Percentiles rank a stretch among this genome's conserved stretches.
phyloP scores from a whole-genome alignment of 441 rosid genomes.

The Gossypium davidsonii region DNA sequence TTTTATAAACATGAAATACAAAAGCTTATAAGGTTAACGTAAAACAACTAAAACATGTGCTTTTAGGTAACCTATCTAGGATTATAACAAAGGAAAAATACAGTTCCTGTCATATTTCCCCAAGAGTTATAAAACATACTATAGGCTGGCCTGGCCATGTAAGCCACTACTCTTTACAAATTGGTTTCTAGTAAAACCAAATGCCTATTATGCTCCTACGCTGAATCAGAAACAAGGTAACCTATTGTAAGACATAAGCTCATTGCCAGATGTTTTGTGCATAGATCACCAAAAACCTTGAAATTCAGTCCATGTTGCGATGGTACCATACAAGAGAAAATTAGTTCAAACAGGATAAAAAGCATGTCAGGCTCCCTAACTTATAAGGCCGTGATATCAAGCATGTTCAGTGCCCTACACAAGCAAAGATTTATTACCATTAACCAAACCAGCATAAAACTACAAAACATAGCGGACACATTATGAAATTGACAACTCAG shows the following conservation, averaged over 20 bases:
- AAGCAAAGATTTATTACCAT: background rate
- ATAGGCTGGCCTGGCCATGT: background rate
- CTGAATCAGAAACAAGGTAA: slow-evolving; percentile 6
- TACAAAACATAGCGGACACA: background rate
- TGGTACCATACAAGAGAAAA: background rate
- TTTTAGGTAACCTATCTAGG: background rate
- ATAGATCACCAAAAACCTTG: background rate
- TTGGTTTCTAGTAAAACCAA: slow-evolving; percentile 2
- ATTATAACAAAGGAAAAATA: background rate
- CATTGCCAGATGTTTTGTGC: background rate
- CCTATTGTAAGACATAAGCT: background rate
- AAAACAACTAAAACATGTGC: background rate
- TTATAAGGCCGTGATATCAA: background rate
- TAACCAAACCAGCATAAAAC: background rate
- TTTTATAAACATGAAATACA: background rate
- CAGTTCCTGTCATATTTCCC: background rate
- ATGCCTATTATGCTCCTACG: background rate
- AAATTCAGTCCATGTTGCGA: background rate
- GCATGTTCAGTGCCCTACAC: background rate
- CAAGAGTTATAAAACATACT: background rate
- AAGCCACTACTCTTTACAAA: background rate
- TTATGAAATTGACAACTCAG: background rate
- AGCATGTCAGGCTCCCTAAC: slow-evolving; percentile 2
- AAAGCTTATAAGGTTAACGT: background rate
- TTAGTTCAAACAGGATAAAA: background rate